These are phyloP conservation scores for Podospora australis DNA, from an alignment of 495 filamentous ascomycete species.

Conservation along the genomic window DNA sequence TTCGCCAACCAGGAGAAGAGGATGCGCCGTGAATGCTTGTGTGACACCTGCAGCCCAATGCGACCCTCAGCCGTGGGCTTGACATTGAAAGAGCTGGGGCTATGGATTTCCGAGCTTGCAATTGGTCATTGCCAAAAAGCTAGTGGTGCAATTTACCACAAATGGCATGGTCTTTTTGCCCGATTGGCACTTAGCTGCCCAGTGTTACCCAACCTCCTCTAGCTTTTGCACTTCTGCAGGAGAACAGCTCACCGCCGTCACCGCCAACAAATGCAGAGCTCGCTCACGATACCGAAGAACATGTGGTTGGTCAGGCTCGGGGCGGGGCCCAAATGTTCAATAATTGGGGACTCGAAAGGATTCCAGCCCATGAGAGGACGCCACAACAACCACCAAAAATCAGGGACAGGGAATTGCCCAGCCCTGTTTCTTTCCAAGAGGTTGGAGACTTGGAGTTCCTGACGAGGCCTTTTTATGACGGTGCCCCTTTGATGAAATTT, in stretches of 20 bases:
- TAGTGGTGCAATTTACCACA: too few species aligned
- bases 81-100: conserved; percentile 6
- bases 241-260: not conserved
- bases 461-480: too few species aligned
- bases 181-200: too few species aligned
- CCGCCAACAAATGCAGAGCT: not conserved
- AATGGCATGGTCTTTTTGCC: conserved; percentile 4
- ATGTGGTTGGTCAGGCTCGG: conserved; percentile 13
- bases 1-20: conserved; percentile 6
- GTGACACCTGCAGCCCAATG: conserved; percentile 18
- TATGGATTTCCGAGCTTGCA: not conserved
- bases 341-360: conserved; percentile 4
- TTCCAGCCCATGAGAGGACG: conserved; percentile 23
- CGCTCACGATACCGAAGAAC: too few species aligned
- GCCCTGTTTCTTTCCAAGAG: too few species aligned
- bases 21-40: conserved; percentile 1
- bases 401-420: not conserved
- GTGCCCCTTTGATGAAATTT: not conserved
- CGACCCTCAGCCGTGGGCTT: not conserved
- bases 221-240: too few species aligned
- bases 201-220: conserved; percentile 14
- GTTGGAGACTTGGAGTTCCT: too few species aligned
- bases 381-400: too few species aligned
- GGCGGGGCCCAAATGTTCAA: conserved; percentile 13
- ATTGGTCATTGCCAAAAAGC: too few species aligned